Evolutionary conservation across 148 eudicot genomes (phyloP), one percentile per base, ranked within the genome.

Genomic region (Rhododendron ovatum): DNA sequence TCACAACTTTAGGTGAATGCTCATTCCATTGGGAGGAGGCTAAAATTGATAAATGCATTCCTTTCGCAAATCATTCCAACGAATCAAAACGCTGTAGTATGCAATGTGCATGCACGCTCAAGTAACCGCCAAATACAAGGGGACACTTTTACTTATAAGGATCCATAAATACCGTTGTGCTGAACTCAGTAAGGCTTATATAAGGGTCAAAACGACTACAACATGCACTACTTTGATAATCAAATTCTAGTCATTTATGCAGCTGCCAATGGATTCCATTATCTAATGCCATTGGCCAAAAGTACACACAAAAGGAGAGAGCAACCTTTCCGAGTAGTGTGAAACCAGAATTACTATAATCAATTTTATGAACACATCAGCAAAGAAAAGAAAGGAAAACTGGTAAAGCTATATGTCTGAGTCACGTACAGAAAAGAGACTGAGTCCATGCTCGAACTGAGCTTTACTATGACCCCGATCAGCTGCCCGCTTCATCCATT

Each of bases 401-500:
- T 55, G 61, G 61, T 17, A 55, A 55, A 55, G 3, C 22, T 55
- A 55, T 57, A 57, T 50, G 85, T 14, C 28, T 35, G 22, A 3
- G 80, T 22, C 24, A 88, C 95, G 30, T 94, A 96, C 99, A 24
- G 94, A 88, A 87, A 93, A 96, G 61, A 96, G 93, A 89, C 88
- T 79, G 39, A 95, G 91, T 84, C 98, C 99, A 83, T 92, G 93
- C 89, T 96, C 98, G 67, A 92, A 92, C 77, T 95, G 99, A 20
- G 96, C 99, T 94, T 94, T 96, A 86, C 91, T 89, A 78, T 95
- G 99, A 65, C 99, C 99, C 87, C 89, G 95, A 86, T 95, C 98
- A 89, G 99, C 99, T 8, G 99, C 99, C 59, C 90, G 89, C 90
- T 94, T 94, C 99, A 96, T 96, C 99, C 99, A 96, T 87, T 92